Base-by-base conservation (phyloP, 179 eudicot species). In the Beta corolliflora region DNA sequence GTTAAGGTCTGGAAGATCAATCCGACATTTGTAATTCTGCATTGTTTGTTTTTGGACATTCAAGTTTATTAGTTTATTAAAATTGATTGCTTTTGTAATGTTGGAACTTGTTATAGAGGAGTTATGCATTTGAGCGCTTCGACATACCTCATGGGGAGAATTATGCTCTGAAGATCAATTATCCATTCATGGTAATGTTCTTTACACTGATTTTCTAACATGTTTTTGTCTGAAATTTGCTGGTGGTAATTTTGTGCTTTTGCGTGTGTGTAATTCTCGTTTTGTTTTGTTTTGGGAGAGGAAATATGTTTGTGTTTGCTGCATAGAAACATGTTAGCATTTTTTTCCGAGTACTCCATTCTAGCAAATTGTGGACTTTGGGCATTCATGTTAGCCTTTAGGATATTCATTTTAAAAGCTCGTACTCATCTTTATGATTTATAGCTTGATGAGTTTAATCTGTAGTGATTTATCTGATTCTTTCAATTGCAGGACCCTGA, bases 51-150 rank as follows among this genome's bases (percentile, higher is more conserved):
- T 25, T 25, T 25, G 29, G 29, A 25, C 29, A 25, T 25, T 19
- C 19, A 71, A 70, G 61, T 45, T 58, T 36, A 23, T 56, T 16
- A 8, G 4, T 25, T 67, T 25, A 63, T 48, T 58, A 8, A 75
- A 66, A 48, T 79, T 44, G 45, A 68, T 81, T 21, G 7, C 59
- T 29, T 65, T 3, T 41, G 58, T 73, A 67, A 11, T 73, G 60
- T 81, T 67, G 46, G 50, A 75, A 44, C 48, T 36, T 81, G 70
- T 81, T 67, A n/a, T 80, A 96, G 99, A 96, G 98, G 83, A 91
- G 77, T 61, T 96, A 96, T 88, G 97, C 99, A 64, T 96, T 96
- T 88, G 99, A 96, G 84, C 91, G 93, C 60, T 82, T 91, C 79
- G 98, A 96, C 81, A 82, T 96, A 84, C 97, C 96, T 75, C 75